Evolutionary conservation across 2,329 filamentous ascomycete species (phyloP).

Genomic region (Diaporthe eres): DNA sequence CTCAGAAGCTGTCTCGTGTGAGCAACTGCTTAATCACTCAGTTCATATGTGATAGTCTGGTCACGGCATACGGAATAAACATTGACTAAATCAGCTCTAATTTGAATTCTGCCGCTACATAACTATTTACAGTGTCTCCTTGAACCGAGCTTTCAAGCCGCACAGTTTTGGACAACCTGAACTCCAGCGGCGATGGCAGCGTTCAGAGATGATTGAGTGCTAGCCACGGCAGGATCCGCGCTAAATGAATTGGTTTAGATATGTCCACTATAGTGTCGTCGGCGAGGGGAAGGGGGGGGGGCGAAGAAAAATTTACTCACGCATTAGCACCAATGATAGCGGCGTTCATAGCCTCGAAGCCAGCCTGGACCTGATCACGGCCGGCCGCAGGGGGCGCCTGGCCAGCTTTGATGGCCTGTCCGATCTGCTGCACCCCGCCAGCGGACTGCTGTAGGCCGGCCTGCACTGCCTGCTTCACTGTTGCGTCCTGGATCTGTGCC

Average conservation of each 20-base stretch:
- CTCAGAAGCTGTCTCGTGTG: too few relatives aligned
- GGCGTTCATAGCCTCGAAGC: slow-evolving; percentile 20
- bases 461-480: slow-evolving; percentile 20
- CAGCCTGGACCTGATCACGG: slow-evolving; percentile 19
- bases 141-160: neutral
- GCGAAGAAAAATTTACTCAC: neutral
- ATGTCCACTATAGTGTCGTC: neutral
- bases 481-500: slow-evolving; percentile 10
- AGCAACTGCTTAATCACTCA: too few relatives aligned
- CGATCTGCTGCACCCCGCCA: slow-evolving; percentile 23
- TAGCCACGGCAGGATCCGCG: slow-evolving; percentile 23
- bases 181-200: slow-evolving; percentile 6
- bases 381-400: slow-evolving; percentile 14
- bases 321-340: slow-evolving; percentile 5
- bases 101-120: neutral
- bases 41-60: neutral
- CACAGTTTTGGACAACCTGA: slow-evolving; percentile 13
- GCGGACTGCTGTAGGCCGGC: slow-evolving; percentile 11
- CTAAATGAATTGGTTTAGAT: neutral
- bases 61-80: too few relatives aligned
- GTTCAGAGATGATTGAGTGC: slow-evolving; percentile 6
- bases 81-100: neutral
- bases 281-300: too few relatives aligned
- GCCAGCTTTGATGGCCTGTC: slow-evolving; percentile 14
- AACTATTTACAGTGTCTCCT: neutral